Conservation (phyloP, 2,329 filamentous ascomycete genomes). For the Chrysosporium queenslandicum region DNA sequence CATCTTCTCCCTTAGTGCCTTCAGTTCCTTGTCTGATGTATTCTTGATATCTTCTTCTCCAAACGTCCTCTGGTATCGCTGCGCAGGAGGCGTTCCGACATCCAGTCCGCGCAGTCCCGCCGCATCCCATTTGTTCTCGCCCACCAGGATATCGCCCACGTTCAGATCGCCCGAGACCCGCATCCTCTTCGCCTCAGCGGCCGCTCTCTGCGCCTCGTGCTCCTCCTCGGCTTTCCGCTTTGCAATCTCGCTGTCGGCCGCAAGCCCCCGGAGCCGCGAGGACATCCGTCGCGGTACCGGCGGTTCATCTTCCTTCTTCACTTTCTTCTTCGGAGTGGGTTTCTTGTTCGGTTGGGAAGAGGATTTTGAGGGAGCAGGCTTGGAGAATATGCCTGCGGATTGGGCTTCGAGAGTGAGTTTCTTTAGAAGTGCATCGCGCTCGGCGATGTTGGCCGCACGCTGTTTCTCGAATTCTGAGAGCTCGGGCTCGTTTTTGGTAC, state of each 20-base stretch:
- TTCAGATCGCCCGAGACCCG: slow-evolving; percentile 59
- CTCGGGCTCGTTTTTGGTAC: slow-evolving; percentile 25
- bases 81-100: slow-evolving; percentile 51
- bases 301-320: slow-evolving; percentile 54
- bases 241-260: slow-evolving; percentile 56
- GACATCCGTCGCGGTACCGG: slow-evolving; percentile 49
- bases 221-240: slow-evolving; percentile 61
- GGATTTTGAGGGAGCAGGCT: slow-evolving; percentile 41
- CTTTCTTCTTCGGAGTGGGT: slow-evolving; percentile 41
- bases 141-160: slow-evolving; percentile 67
- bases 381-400: slow-evolving; percentile 56
- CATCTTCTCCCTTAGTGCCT: slow-evolving; percentile 65
- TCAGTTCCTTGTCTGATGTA: slow-evolving; percentile 66
- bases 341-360: slow-evolving; percentile 41
- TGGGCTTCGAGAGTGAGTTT: slow-evolving; percentile 60
- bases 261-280: slow-evolving; percentile 51
- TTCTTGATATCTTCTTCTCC: slow-evolving; percentile 71
- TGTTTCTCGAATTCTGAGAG: slow-evolving; percentile 81
- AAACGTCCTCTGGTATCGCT: slow-evolving; percentile 77
- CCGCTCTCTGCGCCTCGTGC: slow-evolving; percentile 46
- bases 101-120: slow-evolving; percentile 54
- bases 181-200: slow-evolving; percentile 51
- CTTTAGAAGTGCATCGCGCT: slow-evolving; percentile 72
- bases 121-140: slow-evolving; percentile 64
- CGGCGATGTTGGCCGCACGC: slow-evolving; percentile 74